phyloP scores from a whole-genome alignment of 495 filamentous ascomycete genomes.

The Cladorrhinum samala region DNA sequence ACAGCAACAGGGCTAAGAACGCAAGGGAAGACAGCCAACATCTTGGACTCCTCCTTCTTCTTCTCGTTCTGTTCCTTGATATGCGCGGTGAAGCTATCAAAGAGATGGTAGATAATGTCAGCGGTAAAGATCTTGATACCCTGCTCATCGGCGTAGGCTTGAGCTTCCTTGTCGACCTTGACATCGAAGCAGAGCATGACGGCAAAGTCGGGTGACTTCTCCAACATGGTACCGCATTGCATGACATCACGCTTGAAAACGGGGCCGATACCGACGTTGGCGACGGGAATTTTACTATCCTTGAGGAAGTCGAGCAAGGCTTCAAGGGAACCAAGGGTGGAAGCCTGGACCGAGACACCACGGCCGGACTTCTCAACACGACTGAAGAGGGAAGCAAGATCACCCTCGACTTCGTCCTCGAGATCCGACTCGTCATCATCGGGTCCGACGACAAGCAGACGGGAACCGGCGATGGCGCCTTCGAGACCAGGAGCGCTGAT shows the following conservation, averaged over 20 bases:
- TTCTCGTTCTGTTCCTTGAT: conserved; percentile 78
- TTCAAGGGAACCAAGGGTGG: conserved; percentile 94
- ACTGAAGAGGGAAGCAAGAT: conserved; percentile 85
- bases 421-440: conserved; percentile 96
- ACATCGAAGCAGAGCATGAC: conserved; percentile 99
- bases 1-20: conserved; percentile 82
- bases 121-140: conserved; percentile 98
- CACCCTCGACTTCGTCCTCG: conserved; percentile 92
- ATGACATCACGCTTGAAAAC: conserved; percentile 99
- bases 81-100: conserved; percentile 92
- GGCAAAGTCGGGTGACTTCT: conserved; percentile 90
- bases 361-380: conserved; percentile 84
- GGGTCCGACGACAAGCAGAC: conserved; percentile 85
- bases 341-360: conserved; percentile 95
- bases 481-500: conserved; percentile 96
- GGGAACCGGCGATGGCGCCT: conserved; percentile 92
- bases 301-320: conserved; percentile 94
- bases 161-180: conserved; percentile 96
- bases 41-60: conserved; percentile 93
- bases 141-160: conserved; percentile 83
- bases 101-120: conserved; percentile 98
- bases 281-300: conserved; percentile 90
- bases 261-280: conserved; percentile 94
- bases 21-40: conserved; percentile 94
- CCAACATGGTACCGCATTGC: conserved; percentile 92